phyloP scores from a whole-genome alignment of 176 grass and related monocot species.

The Echinochloa phyllopogon region DNA sequence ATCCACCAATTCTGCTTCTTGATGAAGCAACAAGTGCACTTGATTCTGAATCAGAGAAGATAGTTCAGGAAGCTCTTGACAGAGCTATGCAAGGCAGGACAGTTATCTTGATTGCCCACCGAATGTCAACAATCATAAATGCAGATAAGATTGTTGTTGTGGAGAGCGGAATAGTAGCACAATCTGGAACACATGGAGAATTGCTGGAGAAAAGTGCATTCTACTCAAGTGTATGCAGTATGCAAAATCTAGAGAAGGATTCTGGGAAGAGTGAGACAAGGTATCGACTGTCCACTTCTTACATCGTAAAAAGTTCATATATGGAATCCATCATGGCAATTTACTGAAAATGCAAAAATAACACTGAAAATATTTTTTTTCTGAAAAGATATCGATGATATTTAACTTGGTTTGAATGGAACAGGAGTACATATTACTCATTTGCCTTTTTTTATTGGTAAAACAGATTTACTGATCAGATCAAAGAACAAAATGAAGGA shows the following conservation, averaged over 20 bases:
- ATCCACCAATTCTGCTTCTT: conserved; percentile 73
- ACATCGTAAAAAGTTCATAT: conserved; percentile 5
- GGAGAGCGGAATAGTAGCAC: conserved; percentile 62
- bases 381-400: not conserved
- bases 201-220: conserved; percentile 56
- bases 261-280: conserved; percentile 40
- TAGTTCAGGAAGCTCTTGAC: conserved; percentile 65
- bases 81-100: conserved; percentile 64
- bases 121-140: conserved; percentile 65
- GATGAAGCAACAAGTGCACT: conserved; percentile 79
- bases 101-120: conserved; percentile 67
- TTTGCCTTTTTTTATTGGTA: conserved; percentile 33
- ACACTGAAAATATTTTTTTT: conserved; percentile 9
- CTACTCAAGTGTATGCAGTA: conserved; percentile 53
- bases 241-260: conserved; percentile 59
- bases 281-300: conserved; percentile 43
- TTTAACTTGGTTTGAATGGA: conserved; percentile 8
- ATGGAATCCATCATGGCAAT: conserved; percentile 11
- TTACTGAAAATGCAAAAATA: conserved; percentile 27
- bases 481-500: conserved; percentile 22
- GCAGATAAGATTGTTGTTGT: conserved; percentile 66
- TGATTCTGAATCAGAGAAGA: conserved; percentile 75
- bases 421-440: conserved; percentile 16
- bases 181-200: conserved; percentile 58
- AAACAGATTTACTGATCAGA: conserved; percentile 40